Evolutionary conservation across 1,139 yeast species (phyloP), one percentile per base, ranked within the genome.

Genomic region (Candida neerlandica): DNA sequence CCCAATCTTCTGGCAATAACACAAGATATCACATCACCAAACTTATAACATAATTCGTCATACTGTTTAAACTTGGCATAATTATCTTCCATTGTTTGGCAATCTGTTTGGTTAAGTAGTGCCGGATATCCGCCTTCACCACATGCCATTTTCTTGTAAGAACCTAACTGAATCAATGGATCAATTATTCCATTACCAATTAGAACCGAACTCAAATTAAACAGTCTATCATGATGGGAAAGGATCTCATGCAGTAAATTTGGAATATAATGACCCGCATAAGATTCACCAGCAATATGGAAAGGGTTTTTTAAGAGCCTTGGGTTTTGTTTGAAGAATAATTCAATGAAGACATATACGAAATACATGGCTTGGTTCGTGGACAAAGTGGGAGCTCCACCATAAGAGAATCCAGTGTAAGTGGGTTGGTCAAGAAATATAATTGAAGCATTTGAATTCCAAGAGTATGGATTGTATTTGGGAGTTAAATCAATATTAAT

Each of bases 381-480:
- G 57, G 78, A 77, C 27, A 77, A 69, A 33, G 88, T 83, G 32
- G 72, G 70, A 38, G 80, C 79, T 21, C 79, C 75, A 23, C 76
- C 78, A 65, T 85, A 85, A 1, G 95, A 86, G 66, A 83, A 88
- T 15, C 96, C 96, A 46, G 89, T 96, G 55, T 90, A 89, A 49
- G 91, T 96, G 1, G 98, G 98, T 71, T 91, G 97, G 69, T 92
- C 98, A 62, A 92, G 80, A 76, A 89, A 92, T 63, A 92, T 89
- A 38, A 91, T 92, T 15, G 94, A 82, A 19, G 97, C 97, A 62
- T 90, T 90, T 57, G 81, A 75, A 70, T 90, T 91, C 97, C 97
- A 91, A 10, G 96, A 81, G 70, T 81, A 73, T 42, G 92, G 92
- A 72, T 90, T 90, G 69, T 73, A 75, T 49, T 84, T 80, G 27